These are phyloP conservation scores for Mycena venus DNA, from an alignment of 768 basidiomycete species.

Conservation along the genomic window DNA sequence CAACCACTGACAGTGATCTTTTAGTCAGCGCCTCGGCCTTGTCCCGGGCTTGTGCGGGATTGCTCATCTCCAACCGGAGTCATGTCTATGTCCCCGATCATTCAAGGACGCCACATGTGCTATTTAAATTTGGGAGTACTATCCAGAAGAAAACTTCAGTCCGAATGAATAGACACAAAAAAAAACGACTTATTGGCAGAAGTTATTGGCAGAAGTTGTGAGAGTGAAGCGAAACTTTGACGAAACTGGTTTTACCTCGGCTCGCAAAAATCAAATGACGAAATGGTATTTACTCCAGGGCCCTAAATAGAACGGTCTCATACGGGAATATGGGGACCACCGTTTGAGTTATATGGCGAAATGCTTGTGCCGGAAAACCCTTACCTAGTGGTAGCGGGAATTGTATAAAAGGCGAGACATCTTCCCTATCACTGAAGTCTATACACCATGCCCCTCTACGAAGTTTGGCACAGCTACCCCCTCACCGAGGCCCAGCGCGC, in stretches of 20 bases:
- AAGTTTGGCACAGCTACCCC: slow-evolving; percentile 24
- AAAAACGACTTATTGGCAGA: not conserved
- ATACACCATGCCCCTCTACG: slow-evolving; percentile 21
- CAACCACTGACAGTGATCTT: no score
- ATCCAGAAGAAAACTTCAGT: slow-evolving; percentile 1
- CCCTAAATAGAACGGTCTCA: slow-evolving; percentile 12
- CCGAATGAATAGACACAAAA: slow-evolving; percentile 1
- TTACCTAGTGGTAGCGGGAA: slow-evolving; percentile 10
- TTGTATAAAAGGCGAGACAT: slow-evolving; percentile 16
- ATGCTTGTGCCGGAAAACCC: not conserved
- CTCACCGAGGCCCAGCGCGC: slow-evolving; percentile 19
- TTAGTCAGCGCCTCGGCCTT: no score
- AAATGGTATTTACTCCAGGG: not conserved
- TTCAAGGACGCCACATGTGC: slow-evolving; percentile 3
- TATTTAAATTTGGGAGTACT: not conserved
- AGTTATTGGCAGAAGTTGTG: slow-evolving; percentile 5
- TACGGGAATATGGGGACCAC: not conserved
- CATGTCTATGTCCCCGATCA: not conserved
- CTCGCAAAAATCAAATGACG: slow-evolving; percentile 2
- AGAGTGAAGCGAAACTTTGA: slow-evolving; percentile 4
- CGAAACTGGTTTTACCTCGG: not conserved
- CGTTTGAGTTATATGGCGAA: not conserved
- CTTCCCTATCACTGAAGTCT: not conserved
- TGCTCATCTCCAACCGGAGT: not conserved
- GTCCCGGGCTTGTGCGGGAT: no score